These are phyloP conservation scores for Tulasnella sp. DNA, from an alignment of 768 basidiomycete genomes.

Conservation along the genomic window DNA sequence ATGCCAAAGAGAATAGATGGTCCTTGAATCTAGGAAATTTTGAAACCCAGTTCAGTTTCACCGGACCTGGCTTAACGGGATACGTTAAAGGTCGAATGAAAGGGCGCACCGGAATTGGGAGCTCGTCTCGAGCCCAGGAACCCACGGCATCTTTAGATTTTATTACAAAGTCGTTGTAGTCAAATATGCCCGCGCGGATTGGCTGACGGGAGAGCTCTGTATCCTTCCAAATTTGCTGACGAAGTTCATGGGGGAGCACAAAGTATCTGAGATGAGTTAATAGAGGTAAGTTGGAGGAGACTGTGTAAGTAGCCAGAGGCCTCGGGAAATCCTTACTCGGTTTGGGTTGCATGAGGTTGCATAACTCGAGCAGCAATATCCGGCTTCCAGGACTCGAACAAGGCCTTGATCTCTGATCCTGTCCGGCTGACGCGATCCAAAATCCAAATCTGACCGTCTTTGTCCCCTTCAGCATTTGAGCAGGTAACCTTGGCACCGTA, in stretches of 20 bases:
- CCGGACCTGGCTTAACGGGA: too few species aligned
- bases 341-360: neutral
- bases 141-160: neutral
- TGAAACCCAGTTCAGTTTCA: too few species aligned
- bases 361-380: neutral
- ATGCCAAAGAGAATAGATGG: too few species aligned
- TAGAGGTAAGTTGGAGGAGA: neutral
- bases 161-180: neutral
- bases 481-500: too few species aligned
- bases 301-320: neutral
- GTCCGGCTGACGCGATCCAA: neutral
- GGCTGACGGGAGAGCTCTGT: neutral
- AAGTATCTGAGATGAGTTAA: neutral
- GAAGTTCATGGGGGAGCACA: neutral
- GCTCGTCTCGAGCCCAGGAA: too few species aligned
- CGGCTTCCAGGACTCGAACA: neutral
- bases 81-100: too few species aligned
- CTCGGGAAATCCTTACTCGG: neutral
- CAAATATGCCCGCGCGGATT: neutral
- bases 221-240: neutral
- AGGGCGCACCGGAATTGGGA: too few species aligned
- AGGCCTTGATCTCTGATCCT: neutral
- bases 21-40: too few species aligned
- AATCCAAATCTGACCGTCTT: neutral
- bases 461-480: too few species aligned